Evolutionary conservation across 2,329 filamentous ascomycete species (phyloP).

Genomic region (Apiospora kogelbergensis): DNA sequence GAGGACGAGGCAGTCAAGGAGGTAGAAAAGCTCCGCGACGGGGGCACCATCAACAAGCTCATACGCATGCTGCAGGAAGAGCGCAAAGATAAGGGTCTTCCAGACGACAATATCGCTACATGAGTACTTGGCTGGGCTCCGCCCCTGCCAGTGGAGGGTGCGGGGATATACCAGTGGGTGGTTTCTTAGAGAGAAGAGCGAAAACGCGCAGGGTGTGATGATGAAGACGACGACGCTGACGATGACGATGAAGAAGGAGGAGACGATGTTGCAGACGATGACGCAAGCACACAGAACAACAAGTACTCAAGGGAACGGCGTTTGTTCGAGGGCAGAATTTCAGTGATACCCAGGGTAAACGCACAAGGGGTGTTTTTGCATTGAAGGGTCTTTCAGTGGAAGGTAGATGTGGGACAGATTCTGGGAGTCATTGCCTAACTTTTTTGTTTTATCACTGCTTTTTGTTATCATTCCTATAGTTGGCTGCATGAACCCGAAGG

Average conservation of each 20-base stretch:
- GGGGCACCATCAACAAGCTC: conserved; percentile 37
- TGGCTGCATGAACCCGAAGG: background rate
- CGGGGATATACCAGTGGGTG: background rate
- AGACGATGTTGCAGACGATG: background rate
- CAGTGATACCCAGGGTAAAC: conserved; percentile 13
- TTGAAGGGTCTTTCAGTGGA: background rate
- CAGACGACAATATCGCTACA: conserved; percentile 25
- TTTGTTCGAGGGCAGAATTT: conserved; percentile 11
- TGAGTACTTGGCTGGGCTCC: background rate
- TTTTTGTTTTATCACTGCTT: background rate
- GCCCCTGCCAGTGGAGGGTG: background rate
- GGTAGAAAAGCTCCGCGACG: conserved; percentile 36
- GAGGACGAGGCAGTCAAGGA: conserved; percentile 35
- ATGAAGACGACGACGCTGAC: background rate
- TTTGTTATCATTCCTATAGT: background rate
- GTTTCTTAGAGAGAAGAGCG: background rate
- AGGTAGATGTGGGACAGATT: background rate
- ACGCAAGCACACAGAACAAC: background rate
- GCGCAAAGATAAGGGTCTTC: conserved; percentile 33
- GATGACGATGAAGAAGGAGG: background rate
- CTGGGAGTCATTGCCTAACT: background rate
- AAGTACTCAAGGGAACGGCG: conserved; percentile 3
- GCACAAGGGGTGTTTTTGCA: conserved; percentile 7
- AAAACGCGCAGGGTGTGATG: background rate
- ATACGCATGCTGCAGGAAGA: conserved; percentile 36